Evolutionary conservation across 306 rosid genomes (phyloP), one percentile per base, ranked within the genome.

Genomic region (Vigna trinervia): DNA sequence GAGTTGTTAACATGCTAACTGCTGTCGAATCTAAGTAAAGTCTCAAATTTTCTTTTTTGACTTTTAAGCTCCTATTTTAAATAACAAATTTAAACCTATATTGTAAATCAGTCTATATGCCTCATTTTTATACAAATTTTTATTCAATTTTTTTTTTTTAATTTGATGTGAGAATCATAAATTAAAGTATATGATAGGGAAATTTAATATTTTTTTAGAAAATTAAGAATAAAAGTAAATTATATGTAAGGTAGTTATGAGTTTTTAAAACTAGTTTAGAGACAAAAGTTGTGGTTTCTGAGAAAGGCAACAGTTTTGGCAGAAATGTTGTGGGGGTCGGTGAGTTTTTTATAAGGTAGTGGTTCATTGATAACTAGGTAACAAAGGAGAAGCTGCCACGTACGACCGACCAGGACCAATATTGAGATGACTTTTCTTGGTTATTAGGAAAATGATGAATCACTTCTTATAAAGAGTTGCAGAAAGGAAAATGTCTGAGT

Each of bases 361-460:
- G 87, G 60, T 85, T 82, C 7, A 39, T 51, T 51, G 12, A 71
- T 57, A 14, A 19, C 9, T 9, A 47, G 8, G 0, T 50, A 1
- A 8, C 85, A 8, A 85, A 78, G 80, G 28, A 43, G 53, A 71
- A 22, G 13, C 56, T 74, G 85, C 71, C 91, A 84, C 82, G 86
- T 84, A 38, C 32, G 51, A 86, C 90, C 94, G 91, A 78, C 93
- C 88, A 59, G 46, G 66, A 75, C 74, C 74, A 75, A 2, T 48
- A 30, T 12, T 64, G 4, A 4, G 20, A 38, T 19, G 17, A n/a
- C 46, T 34, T 56, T 48, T 3, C n/a, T 74, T 34, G 30, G 39
- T 74, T 47, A 7, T 14, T 63, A n/a, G 54, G 26, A 66, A 72
- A 65, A 77, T 54, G 63, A 32, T 61, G 45, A 63, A 15, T 69